Base-by-base conservation (phyloP, 2,329 filamentous ascomycete species). In the Neospermospora avenae region DNA sequence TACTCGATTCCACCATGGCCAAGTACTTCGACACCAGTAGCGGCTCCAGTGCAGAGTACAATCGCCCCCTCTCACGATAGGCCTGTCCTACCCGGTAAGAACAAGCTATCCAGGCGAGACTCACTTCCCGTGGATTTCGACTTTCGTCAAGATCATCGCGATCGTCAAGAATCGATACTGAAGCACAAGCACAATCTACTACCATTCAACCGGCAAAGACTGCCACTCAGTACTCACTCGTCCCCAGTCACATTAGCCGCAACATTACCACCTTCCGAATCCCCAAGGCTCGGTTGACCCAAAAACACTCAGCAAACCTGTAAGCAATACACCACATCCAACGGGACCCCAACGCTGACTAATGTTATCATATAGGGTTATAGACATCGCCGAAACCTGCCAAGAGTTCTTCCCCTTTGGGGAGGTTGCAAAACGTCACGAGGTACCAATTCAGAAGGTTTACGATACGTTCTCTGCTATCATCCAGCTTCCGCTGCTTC, bases 361-460 rank as follows among this genome's bases (percentile, higher is more conserved):
- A 39, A 16, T 74, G 69, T 22, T 69, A 35, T 54, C 69, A 2
- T 73, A 72, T 59, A 72, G 80, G 24, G 76, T 80, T 39, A 76
- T 80, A 24, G 79, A 81, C 66, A 76, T 81, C 22, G 78, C 78
- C 3, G 76, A 81, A 66, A 80, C 79, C 0, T 77, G 77, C 45
- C 75, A 79, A 65, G 73, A 75, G 52, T 70, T 70, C 3, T 80
- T 81, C 54, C 79, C 79, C 3, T 80, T 79, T 54, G 74, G 74
- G 3, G 74, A 75, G 34, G 73, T 82, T 3, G 79, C 79, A 1
- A 72, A 74, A 55, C 74, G 78, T 20, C 79, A 81, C 62, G 72
- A 74, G 14, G 70, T 75, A 13, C 64, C 77, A 0, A 72, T 77
- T 8, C 73, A 76, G 39, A 78, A 76, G 62, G 77, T 82, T 8